Base-by-base conservation (phyloP, 257 asterid species). In the Salvia miltiorrhiza region DNA sequence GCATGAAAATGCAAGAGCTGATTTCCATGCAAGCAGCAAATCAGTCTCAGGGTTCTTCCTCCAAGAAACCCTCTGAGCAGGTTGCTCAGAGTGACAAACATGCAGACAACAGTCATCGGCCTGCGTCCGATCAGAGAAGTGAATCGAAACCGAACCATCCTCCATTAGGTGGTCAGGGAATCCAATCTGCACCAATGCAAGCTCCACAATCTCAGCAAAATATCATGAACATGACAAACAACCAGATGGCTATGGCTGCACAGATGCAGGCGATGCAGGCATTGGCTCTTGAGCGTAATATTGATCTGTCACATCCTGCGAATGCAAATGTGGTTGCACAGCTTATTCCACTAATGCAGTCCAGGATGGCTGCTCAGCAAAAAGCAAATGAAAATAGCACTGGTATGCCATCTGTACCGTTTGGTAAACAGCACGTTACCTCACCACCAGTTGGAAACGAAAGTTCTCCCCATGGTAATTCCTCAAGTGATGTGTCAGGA, bases 191-290 rank as follows among this genome's bases (percentile, higher is more conserved):
- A 54, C 70, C 82, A n/a, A 71, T 82, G 82, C 85, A 71, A 76
- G 89, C 87, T 23, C 85, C 81, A 61, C 94, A 82, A 35, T 64
- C 88, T 19, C 97, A 85, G 80, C 96, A 87, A 71, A 83, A 78
- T 69, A 75, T 87, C 59, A 85, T 76, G 83, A 86, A 67, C 81
- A 82, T 86, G 83, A 40, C 85, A 4, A 86, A 77, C 82, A 91
- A 80, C 72, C 85, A 80, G 45, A 74, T 84, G 62, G 78, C 90
- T 67, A 78, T 92, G 87, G 96, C 95, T 72, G 95, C 95, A 54
- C 97, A 87, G 76, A 79, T 89, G 97, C 99, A 90, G 75, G 89
- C 96, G 48, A 77, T 90, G 78, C 95, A 93, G 81, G 95, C 95
- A 61, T 77, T 91, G 83, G 99, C 97, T 7, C 87, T 79, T 72